phyloP scores from a whole-genome alignment of 768 basidiomycete genomes.

The Mycena indigotica region DNA sequence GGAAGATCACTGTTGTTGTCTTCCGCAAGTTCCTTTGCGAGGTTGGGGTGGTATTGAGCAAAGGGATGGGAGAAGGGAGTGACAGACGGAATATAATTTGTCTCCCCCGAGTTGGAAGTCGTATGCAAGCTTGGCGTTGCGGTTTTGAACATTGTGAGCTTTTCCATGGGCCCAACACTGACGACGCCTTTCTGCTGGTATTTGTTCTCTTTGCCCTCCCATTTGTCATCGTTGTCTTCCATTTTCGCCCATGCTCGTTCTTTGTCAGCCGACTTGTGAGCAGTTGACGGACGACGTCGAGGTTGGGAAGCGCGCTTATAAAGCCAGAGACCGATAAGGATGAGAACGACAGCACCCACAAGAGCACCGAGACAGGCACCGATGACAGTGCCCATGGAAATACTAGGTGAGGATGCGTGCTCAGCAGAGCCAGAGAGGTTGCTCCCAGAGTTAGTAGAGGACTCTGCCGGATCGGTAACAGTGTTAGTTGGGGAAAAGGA shows the following conservation, averaged over 20 bases:
- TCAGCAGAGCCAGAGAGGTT: slow-evolving; percentile 18
- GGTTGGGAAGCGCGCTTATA: slow-evolving; percentile 52
- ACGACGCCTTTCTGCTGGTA: slow-evolving; percentile 46
- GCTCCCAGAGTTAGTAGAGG: slow-evolving; percentile 16
- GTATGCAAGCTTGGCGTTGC: slow-evolving; percentile 56
- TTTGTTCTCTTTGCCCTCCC: slow-evolving; percentile 39
- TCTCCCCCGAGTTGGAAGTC: slow-evolving; percentile 46
- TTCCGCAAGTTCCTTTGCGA: slow-evolving; percentile 53
- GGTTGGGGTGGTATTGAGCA: slow-evolving; percentile 57
- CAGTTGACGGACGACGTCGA: slow-evolving; percentile 31
- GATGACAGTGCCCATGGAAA: slow-evolving; percentile 57
- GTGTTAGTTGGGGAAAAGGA: slow-evolving; percentile 16
- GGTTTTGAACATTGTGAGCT: slow-evolving; percentile 70
- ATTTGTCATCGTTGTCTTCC: slow-evolving; percentile 50
- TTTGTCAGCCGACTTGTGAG: slow-evolving; percentile 43
- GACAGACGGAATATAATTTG: slow-evolving; percentile 41
- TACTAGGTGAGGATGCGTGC: slow-evolving; percentile 30
- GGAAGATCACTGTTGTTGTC: slow-evolving; percentile 26
- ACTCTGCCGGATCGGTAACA: slow-evolving; percentile 4
- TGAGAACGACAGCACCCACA: slow-evolving; percentile 52
- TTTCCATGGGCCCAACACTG: slow-evolving; percentile 55
- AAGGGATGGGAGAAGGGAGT: slow-evolving; percentile 48
- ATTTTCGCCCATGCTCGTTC: slow-evolving; percentile 61
- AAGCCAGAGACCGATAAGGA: slow-evolving; percentile 55
- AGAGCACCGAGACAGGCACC: slow-evolving; percentile 67